Percentiles rank a stretch among this genome's conserved stretches.
phyloP scores from a whole-genome alignment of 768 basidiomycete species.

The Tylopilus rubrobrunneus region DNA sequence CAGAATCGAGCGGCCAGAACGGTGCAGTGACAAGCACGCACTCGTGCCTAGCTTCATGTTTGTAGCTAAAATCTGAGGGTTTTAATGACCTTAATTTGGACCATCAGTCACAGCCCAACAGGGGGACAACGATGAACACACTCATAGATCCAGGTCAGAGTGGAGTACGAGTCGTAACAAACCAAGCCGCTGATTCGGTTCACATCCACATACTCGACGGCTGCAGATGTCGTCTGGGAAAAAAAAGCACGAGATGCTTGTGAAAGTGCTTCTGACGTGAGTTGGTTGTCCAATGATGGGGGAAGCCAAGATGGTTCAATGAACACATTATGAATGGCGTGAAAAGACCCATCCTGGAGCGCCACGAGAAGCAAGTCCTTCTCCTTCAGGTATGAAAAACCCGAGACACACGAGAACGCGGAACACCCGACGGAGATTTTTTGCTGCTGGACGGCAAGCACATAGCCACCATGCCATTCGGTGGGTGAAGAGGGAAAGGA shows the following conservation, averaged over 20 bases:
- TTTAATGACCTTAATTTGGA: slow-evolving; percentile 39
- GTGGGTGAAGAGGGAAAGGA: slow-evolving; percentile 30
- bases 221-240: slow-evolving; percentile 39
- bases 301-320: slow-evolving; percentile 41
- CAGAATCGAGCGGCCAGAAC: slow-evolving; percentile 44
- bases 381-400: slow-evolving; percentile 48
- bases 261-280: slow-evolving; percentile 41
- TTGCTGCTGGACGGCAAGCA: slow-evolving; percentile 43
- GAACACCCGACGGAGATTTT: slow-evolving; percentile 57
- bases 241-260: slow-evolving; percentile 49
- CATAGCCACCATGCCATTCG: slow-evolving; percentile 49
- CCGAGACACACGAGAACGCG: slow-evolving; percentile 53
- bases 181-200: slow-evolving; percentile 57
- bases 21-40: slow-evolving; percentile 52
- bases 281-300: slow-evolving; percentile 16
- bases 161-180: slow-evolving; percentile 53
- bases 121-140: slow-evolving; percentile 32
- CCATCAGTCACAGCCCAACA: slow-evolving; percentile 18
- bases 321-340: slow-evolving; percentile 53
- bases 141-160: slow-evolving; percentile 74
- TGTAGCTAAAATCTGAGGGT: slow-evolving; percentile 78
- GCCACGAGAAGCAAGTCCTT: slow-evolving; percentile 55
- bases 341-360: slow-evolving; percentile 69
- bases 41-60: slow-evolving; percentile 60
- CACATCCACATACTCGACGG: slow-evolving; percentile 44